A percentile compares a stretch with the other conserved stretches of the same genome.
These are phyloP conservation scores for Xanthoconium separans DNA, from an alignment of 1,284 basidiomycete genomes.

Conservation along the genomic window DNA sequence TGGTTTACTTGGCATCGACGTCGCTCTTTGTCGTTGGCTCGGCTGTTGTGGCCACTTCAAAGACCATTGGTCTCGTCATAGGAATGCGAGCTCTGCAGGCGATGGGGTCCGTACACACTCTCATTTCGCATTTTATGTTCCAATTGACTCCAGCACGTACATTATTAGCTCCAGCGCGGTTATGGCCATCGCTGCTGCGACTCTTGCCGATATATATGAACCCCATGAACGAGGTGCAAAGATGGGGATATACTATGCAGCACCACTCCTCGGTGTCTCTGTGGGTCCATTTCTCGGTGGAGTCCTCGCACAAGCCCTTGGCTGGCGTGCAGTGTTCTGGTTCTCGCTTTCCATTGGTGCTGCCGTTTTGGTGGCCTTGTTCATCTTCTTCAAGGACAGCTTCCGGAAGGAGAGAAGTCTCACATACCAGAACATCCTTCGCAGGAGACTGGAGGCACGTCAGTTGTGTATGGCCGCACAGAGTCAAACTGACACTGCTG, in stretches of 20 bases:
- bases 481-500: neutral
- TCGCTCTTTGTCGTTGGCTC: slow-evolving; percentile 64
- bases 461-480: neutral
- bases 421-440: slow-evolving; percentile 67
- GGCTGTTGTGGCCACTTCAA: slow-evolving; percentile 61
- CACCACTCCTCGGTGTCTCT: slow-evolving; percentile 58
- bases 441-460: slow-evolving; percentile 17
- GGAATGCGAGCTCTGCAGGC: slow-evolving; percentile 72
- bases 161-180: slow-evolving; percentile 70
- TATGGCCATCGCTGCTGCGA: slow-evolving; percentile 77
- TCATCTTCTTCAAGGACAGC: slow-evolving; percentile 76
- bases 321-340: slow-evolving; percentile 85
- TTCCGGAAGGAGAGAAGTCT: slow-evolving; percentile 80
- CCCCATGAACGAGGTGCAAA: slow-evolving; percentile 75
- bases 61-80: slow-evolving; percentile 68
- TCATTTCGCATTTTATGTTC: neutral
- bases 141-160: neutral
- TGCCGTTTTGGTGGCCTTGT: slow-evolving; percentile 54
- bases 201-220: slow-evolving; percentile 82
- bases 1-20: slow-evolving; percentile 67
- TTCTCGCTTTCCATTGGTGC: slow-evolving; percentile 69
- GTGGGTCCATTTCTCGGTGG: slow-evolving; percentile 76
- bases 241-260: slow-evolving; percentile 78
- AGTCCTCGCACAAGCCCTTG: slow-evolving; percentile 62
- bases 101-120: slow-evolving; percentile 43